Base-by-base conservation (phyloP, 1,284 basidiomycete species). In the Coniophora puteana region DNA sequence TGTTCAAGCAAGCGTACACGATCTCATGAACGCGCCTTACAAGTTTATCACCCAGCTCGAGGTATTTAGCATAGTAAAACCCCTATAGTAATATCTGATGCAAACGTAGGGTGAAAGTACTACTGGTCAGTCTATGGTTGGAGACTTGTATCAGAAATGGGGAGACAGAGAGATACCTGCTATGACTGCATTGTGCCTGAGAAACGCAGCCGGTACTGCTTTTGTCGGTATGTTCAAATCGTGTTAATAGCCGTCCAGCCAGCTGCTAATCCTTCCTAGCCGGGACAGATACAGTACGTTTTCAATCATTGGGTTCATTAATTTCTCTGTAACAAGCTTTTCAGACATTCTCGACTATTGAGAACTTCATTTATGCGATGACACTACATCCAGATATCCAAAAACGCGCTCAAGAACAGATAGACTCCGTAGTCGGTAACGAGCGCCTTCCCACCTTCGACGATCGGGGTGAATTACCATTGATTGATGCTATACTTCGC, bases 301-400 rank as follows among this genome's bases (percentile, higher is more conserved):
- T n/a, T n/a, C n/a, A n/a, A n/a, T n/a, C n/a, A n/a, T n/a, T n/a
- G n/a, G n/a, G n/a, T n/a, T n/a, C n/a, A n/a, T n/a, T n/a, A n/a
- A n/a, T n/a, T n/a, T n/a, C n/a, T n/a, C n/a, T n/a, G n/a, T n/a
- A n/a, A n/a, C n/a, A n/a, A n/a, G n/a, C n/a, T n/a, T n/a, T n/a
- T n/a, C n/a, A n/a, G n/a, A n/a, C n/a, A n/a, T n/a, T n/a, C n/a
- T n/a, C n/a, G n/a, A n/a, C n/a, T n/a, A n/a, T n/a, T n/a, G n/a
- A n/a, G n/a, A n/a, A n/a, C n/a, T n/a, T n/a, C n/a, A n/a, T n/a
- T n/a, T n/a, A n/a, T n/a, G n/a, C n/a, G n/a, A 62, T 63, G 61
- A 44, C 51, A 14, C 44, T 63, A 10, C 45, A 63, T 34, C 68
- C 65, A 2, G 64, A 66, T 14, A 46, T 51, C 13, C 57, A 59